Evolutionary conservation across 2,329 filamentous ascomycete genomes (phyloP).

Genomic region (Mycosphaerella arachidis): DNA sequence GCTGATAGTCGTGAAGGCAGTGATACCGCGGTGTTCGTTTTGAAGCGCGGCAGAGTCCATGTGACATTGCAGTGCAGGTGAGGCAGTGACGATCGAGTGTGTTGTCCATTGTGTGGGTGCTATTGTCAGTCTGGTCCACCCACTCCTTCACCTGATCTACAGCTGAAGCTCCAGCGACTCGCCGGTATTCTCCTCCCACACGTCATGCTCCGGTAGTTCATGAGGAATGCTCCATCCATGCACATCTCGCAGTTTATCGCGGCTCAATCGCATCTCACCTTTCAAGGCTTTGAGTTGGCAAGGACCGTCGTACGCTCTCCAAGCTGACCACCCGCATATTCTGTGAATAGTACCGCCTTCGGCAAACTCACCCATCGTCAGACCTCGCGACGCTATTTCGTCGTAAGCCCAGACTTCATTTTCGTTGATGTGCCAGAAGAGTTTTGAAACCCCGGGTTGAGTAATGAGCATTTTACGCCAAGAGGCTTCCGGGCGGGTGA

Average conservation of each 20-base stretch:
- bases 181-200: not conserved
- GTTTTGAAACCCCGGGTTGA: not conserved
- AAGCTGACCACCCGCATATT: not conserved
- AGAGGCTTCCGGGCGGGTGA: not conserved
- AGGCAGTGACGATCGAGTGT: not conserved
- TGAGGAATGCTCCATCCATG: not conserved
- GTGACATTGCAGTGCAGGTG: not conserved
- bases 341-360: not conserved
- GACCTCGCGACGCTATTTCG: not conserved
- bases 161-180: not conserved
- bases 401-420: not conserved
- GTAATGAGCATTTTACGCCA: not conserved
- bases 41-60: not conserved
- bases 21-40: not conserved
- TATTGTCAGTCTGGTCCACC: not conserved
- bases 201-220: not conserved
- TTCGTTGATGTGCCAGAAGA: not conserved
- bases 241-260: not conserved
- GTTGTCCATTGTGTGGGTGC: not conserved
- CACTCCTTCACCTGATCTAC: not conserved
- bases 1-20: not conserved
- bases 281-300: not conserved
- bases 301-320: not conserved
- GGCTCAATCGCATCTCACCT: not conserved
- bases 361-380: not conserved